Evolutionary conservation across 192 early-diverging fungal genomes (phyloP), one percentile per base, ranked within the genome.

Genomic region (Lunasporangiospora selenospora): DNA sequence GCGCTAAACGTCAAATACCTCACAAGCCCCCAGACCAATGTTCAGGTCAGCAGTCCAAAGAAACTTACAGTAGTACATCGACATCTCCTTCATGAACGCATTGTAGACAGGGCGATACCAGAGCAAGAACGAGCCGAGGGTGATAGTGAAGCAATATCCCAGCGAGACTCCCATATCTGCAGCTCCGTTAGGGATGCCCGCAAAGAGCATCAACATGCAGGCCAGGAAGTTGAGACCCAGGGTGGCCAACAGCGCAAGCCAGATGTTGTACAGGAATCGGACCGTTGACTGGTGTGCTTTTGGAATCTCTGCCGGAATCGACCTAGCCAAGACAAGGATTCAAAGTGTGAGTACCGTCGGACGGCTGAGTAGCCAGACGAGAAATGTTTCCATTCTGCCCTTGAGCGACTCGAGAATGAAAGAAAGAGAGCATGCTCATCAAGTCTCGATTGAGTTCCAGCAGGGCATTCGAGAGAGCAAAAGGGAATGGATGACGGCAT

Each of bases 71-170:
- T 90, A 94, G 77, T 92, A 95, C 52, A 95, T 82, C 21, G 90
- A 92, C 58, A 85, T 85, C 65, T 93, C 91, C 78, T 90, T 92
- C 85, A 89, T 87, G 65, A 90, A 95, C 33, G 92, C 92, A 40
- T 90, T 90, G 78, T 95, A 95, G 33, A 92, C 80, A 21, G 93
- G 93, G 11, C 92, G 86, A 75, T 95, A 95, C 93, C 93, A 94
- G 45, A 90, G 31, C 75, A 92, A 90, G 77, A 95, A 92, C 51
- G 90, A 92, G 3, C 83, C 82, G 4, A 80, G 75, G 10, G 83
- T 86, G 53, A 92, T 89, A 2, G 92, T 93, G 63, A 92, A 90
- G 71, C 88, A 82, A 53, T 88, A 85, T 13, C 86, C 83, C 26
- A 91, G 79, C 59, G 89, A 84, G 2, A 90, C 90, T 12, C 91